A percentile compares a stretch with the other conserved stretches of the same genome.
phyloP scores from a whole-genome alignment of 768 basidiomycete species.

The Paxillus ammoniavirescens region DNA sequence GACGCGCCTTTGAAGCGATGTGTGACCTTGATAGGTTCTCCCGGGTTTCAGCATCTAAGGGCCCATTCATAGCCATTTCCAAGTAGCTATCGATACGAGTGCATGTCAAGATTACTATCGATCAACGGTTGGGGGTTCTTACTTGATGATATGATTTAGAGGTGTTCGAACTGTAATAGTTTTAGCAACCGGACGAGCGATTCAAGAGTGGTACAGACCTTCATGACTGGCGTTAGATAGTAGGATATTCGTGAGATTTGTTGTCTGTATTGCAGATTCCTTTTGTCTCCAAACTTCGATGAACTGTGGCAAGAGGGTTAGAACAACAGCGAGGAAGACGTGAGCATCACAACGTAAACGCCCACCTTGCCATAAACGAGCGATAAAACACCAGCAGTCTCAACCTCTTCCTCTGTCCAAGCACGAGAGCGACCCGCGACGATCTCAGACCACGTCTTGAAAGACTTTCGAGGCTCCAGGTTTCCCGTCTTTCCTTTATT shows the following conservation, averaged over 20 bases:
- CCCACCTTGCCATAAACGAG: slow-evolving; percentile 72
- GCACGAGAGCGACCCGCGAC: slow-evolving; percentile 63
- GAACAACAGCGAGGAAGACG: neutral
- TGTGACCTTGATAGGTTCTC: slow-evolving; percentile 73
- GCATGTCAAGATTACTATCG: neutral
- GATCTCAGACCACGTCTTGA: slow-evolving; percentile 77
- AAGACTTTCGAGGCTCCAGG: slow-evolving; percentile 76
- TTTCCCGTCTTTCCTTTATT: slow-evolving; percentile 39
- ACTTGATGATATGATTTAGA: slow-evolving; percentile 1
- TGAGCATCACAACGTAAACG: neutral
- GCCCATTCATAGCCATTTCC: slow-evolving; percentile 77
- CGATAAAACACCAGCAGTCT: slow-evolving; percentile 77
- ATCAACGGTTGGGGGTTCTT: neutral
- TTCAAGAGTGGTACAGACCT: slow-evolving; percentile 39
- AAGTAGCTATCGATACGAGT: slow-evolving; percentile 49
- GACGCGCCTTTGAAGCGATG: slow-evolving; percentile 64
- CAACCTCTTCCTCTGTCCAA: slow-evolving; percentile 83
- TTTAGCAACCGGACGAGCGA: neutral
- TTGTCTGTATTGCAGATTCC: slow-evolving; percentile 68
- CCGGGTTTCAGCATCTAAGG: slow-evolving; percentile 68
- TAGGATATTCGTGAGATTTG: slow-evolving; percentile 69
- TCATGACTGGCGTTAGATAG: slow-evolving; percentile 84
- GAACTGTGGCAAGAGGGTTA: slow-evolving; percentile 45
- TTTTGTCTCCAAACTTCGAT: slow-evolving; percentile 87
- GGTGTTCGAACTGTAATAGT: neutral